These are phyloP conservation scores for sunflower (Helianthus annuus) DNA, from an alignment of 129 eudicot species.

Conservation along the genomic window DNA sequence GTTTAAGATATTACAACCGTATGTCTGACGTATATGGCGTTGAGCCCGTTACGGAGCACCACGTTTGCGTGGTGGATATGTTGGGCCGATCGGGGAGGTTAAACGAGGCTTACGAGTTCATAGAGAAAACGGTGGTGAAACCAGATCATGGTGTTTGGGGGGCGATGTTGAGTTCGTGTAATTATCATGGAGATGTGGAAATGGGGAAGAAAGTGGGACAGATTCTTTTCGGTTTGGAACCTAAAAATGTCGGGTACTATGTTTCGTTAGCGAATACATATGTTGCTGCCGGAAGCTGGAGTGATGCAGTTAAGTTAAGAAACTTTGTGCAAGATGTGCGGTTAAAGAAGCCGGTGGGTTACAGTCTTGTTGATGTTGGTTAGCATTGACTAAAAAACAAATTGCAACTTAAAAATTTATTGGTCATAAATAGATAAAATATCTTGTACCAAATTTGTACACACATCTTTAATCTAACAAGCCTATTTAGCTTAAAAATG, in stretches of 20 bases:
- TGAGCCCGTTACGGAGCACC: slow-evolving; percentile 53
- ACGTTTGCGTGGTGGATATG: slow-evolving; percentile 65
- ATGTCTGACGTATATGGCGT: slow-evolving; percentile 49
- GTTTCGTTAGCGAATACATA: slow-evolving; percentile 59
- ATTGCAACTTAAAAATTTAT: neutral
- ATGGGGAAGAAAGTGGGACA: slow-evolving; percentile 67
- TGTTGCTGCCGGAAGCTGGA: slow-evolving; percentile 66
- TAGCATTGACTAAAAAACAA: neutral
- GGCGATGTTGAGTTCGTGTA: slow-evolving; percentile 69
- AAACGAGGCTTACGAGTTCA: slow-evolving; percentile 53
- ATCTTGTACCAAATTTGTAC: neutral
- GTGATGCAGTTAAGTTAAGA: slow-evolving; percentile 58
- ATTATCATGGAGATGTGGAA: slow-evolving; percentile 59
- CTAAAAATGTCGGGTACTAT: slow-evolving; percentile 56
- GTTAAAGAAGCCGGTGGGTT: slow-evolving; percentile 51
- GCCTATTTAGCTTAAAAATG: slow-evolving; percentile 9
- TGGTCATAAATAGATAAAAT: neutral
- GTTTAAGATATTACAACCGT: slow-evolving; percentile 35
- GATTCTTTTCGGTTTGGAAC: slow-evolving; percentile 54
- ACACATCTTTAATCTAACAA: neutral
- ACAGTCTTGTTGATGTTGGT: slow-evolving; percentile 52
- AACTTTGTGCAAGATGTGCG: slow-evolving; percentile 39
- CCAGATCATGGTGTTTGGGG: slow-evolving; percentile 71
- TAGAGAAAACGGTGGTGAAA: slow-evolving; percentile 19
- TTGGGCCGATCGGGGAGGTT: slow-evolving; percentile 60